These are phyloP conservation scores for Erysimum cheiri DNA, from an alignment of 441 rosid species.

Conservation along the genomic window DNA sequence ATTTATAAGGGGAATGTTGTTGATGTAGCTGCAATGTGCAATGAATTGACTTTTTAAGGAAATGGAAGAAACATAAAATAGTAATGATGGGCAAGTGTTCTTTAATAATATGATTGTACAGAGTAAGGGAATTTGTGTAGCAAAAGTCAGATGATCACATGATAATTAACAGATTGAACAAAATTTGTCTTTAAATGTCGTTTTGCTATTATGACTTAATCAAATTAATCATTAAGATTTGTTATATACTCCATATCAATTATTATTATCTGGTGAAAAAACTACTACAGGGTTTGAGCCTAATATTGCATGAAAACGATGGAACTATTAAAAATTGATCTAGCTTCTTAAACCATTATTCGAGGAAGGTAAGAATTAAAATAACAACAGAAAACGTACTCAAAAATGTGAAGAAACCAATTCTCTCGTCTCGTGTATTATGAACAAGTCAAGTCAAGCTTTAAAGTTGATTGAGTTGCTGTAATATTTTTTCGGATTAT, in stretches of 20 bases:
- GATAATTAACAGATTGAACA: neutral
- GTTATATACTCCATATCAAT: no score
- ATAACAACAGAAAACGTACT: no score
- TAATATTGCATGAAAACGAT: no score
- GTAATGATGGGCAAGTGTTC: slow-evolving; percentile 17
- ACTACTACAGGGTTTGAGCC: no score
- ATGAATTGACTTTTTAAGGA: neutral
- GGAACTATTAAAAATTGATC: no score
- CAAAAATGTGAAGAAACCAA: no score
- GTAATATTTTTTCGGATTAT: neutral
- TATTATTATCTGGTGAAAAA: no score
- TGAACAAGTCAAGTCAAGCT: no score
- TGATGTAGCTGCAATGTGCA: neutral
- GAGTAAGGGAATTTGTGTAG: slow-evolving; percentile 9
- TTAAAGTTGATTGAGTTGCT: no score
- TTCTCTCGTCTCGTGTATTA: no score
- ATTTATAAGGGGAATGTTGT: slow-evolving; percentile 21
- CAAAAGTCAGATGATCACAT: slow-evolving; percentile 35
- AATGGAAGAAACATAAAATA: slow-evolving; percentile 1
- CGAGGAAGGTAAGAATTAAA: no score
- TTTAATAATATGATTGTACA: neutral
- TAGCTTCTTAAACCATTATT: no score
- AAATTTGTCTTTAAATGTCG: neutral
- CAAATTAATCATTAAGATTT: neutral
- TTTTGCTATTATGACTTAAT: neutral